Base-by-base conservation (phyloP, 148 eudicot genomes). In the Rheum nobile region DNA sequence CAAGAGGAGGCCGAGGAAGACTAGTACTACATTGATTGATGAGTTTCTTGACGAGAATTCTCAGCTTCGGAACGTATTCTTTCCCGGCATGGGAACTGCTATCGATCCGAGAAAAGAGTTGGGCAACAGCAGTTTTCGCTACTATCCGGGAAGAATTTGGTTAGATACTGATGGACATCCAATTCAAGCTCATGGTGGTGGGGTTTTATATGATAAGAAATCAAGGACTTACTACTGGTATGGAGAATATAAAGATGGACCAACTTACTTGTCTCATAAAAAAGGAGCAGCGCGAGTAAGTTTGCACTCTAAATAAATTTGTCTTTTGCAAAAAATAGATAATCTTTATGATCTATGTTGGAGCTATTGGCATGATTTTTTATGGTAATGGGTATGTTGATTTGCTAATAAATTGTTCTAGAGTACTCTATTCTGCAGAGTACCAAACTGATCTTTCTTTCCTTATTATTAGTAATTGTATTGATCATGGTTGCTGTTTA, bases 121-220 rank as follows among this genome's bases (percentile, higher is more conserved):
- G 74, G 88, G 80, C 19, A 86, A 86, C 55, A 91, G 82, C 71
- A 92, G 91, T 79, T 84, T 86, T 67, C 85, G 77, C 73, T 92
- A 88, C 81, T 73, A 80, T 78, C 99, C 99, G 0, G 99, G 94
- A 72, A 91, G 86, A 83, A 90, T 95, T 76, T 95, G 99, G 99
- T 75, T 95, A 29, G 99, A 95, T 80, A 92, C 97, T 10, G 94
- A 91, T 39, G 99, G 96, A 39, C 87, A 95, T 80, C 97, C 96
- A 70, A 92, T 95, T 74, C 99, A 95, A 87, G 99, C 96, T 80
- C 99, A 95, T 75, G 99, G 99, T 71, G 99, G 99, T 79, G 99
- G 99, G 67, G 86, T 92, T 77, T 47, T 95, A 2, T 95, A 86
- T 81, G 94, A 95, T 73, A 86, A 84, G 76, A 79, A 77, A 69